Base-by-base conservation (phyloP, 225 moss, liverwort and hornwort genomes). In the Pseudisothecium myosuroides region DNA sequence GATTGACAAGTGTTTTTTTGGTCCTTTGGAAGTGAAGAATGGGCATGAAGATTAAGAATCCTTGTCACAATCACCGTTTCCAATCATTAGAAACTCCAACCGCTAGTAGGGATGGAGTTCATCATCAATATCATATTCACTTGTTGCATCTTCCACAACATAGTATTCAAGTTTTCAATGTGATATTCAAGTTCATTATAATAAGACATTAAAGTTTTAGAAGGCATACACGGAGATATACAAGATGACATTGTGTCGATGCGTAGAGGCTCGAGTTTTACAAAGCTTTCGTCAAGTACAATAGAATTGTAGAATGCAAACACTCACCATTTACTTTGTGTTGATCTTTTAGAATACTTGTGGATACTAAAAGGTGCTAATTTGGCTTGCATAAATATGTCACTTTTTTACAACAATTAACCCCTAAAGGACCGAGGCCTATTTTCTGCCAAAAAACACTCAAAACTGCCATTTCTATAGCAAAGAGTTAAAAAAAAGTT, bases 321-420 rank as follows among this genome's bases (percentile, higher is more conserved):
- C 5, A 14, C 4, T 69, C 14, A 24, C 8, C 24, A 41, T 24
- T 27, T 0, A 72, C 2, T 27, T 5, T 0, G 0, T 27, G 2
- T 72, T 43, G 41, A 72, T 43, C 17, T 43, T 72, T 17, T 16
- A 72, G 3, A 72, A 17, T 27, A 43, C 16, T 27, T 43, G 14
- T 27, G 1, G 9, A 27, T 9, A 72, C 9, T 43, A 3, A 27
- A 71, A 26, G 20, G 41, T 26, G 1, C 0, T 15, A 72, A 9
- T 27, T 72, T 41, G 26, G 15, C 41, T 71, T 26, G 14, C 3
- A 4, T 71, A 27, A 71, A 71, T 71, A 26, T 71, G 9, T 15
- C 3, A 15, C 41, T 41, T 15, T 41, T 24, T 39, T 41, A 14
- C 26, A 41, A 15, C 7, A 41, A 41, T n/a, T n/a, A n/a, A n/a